Conservation (phyloP, 2,329 filamentous ascomycete species). For the Pseudocercospora crystallina region DNA sequence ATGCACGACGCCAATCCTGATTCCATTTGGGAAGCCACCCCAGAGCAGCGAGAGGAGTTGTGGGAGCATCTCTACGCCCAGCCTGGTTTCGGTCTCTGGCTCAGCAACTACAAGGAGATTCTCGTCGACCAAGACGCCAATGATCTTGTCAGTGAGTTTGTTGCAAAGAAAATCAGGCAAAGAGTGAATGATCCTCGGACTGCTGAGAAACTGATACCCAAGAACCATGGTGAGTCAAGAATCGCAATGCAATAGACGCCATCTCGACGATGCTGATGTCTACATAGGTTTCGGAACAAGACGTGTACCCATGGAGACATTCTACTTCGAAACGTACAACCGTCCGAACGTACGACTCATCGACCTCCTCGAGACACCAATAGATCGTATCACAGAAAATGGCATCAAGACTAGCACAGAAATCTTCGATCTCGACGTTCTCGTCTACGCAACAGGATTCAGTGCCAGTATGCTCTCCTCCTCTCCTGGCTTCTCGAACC, state of each 20-base stretch:
- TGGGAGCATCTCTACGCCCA: conserved; percentile 13
- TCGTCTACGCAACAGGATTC: conserved; percentile 47
- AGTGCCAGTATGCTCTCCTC: conserved; percentile 24
- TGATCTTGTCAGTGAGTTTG: conserved; percentile 54
- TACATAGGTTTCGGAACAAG: conserved; percentile 3
- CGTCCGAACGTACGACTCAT: conserved; percentile 28
- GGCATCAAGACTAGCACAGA: conserved; percentile 26
- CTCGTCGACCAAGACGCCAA: conserved; percentile 48
- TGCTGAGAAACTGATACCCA: conserved; percentile 57
- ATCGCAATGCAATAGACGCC: too few relatives aligned
- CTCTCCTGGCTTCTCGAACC: too few relatives aligned
- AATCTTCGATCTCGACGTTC: conserved; percentile 27
- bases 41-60: conserved; percentile 7
- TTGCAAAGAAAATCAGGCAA: conserved; percentile 35
- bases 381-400: conserved; percentile 40
- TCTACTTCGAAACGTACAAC: conserved; percentile 32
- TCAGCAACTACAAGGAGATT: conserved; percentile 35
- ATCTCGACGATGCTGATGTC: too few relatives aligned
- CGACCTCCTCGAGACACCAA: conserved; percentile 41
- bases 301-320: conserved; percentile 51
- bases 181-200: conserved; percentile 54
- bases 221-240: conserved; percentile 29
- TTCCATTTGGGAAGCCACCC: conserved; percentile 7
- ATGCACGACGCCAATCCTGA: conserved; percentile 12
- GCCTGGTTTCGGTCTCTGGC: conserved; percentile 16